Percentiles rank a stretch among this genome's conserved stretches.
Evolutionary conservation across 257 asterid species (phyloP).

Genomic region (Solanum pimpinellifolium): DNA sequence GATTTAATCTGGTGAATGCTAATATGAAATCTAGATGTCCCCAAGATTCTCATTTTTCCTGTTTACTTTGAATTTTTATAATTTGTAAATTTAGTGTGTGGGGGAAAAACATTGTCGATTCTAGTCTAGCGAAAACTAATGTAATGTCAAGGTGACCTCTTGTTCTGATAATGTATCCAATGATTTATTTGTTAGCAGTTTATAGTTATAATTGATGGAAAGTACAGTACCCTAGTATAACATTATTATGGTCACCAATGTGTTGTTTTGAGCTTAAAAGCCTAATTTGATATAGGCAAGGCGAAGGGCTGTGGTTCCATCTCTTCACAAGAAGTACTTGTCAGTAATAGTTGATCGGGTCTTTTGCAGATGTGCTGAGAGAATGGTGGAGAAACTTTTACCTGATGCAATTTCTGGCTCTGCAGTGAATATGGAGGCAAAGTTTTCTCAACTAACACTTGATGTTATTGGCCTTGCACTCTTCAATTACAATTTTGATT

Average conservation of each 20-base stretch:
- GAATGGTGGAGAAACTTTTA: conserved; percentile 69
- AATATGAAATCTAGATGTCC: not conserved
- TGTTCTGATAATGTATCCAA: not conserved
- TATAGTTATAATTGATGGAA: not conserved
- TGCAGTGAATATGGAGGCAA: conserved; percentile 85
- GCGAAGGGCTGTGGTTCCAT: conserved; percentile 98
- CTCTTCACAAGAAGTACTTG: conserved; percentile 98
- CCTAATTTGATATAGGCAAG: conserved; percentile 56
- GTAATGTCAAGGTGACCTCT: not conserved
- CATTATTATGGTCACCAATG: not conserved
- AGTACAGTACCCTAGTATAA: not conserved
- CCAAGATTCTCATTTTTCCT: not conserved
- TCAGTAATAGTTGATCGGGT: conserved; percentile 91
- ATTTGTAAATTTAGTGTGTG: not conserved
- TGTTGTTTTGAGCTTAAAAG: conserved; percentile 6
- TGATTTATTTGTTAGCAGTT: not conserved
- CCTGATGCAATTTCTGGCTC: conserved; percentile 39
- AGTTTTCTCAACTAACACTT: conserved; percentile 87
- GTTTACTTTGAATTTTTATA: not conserved
- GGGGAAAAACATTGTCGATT: not conserved
- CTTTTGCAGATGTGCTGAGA: conserved; percentile 90
- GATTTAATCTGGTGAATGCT: not conserved
- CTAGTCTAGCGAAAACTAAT: not conserved
- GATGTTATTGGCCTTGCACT: conserved; percentile 89
- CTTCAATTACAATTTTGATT: conserved; percentile 82